A percentile compares a stretch with the other conserved stretches of the same genome.
Conservation (phyloP, 2,329 filamentous ascomycete genomes). For the Cladosporium sphaerospermum region DNA sequence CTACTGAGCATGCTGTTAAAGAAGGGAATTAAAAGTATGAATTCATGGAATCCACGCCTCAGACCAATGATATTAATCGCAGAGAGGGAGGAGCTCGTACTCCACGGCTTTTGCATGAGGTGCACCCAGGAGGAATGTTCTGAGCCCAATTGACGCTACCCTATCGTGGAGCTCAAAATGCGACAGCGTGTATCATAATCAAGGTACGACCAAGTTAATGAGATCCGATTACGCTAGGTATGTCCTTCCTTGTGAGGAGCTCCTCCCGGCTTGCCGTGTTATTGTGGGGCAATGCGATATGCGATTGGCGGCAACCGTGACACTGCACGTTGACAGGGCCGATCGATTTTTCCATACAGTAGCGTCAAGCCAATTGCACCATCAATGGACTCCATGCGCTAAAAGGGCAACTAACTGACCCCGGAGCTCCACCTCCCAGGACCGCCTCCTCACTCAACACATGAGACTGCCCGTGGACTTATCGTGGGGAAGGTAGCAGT, state of each 20-base stretch:
- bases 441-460: neutral
- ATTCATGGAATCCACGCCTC: too few species aligned
- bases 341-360: neutral
- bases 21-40: too few species aligned
- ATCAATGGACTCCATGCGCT: neutral
- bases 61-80: too few species aligned
- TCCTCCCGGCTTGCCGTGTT: neutral
- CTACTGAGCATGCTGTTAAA: too few species aligned
- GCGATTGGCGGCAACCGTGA: neutral
- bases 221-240: too few species aligned
- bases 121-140: neutral
- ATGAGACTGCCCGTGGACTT: neutral
- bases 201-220: too few species aligned
- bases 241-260: neutral
- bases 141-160: too few species aligned
- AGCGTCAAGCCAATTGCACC: neutral
- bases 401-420: neutral
- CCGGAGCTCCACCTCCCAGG: neutral
- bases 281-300: neutral
- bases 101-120: neutral
- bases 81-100: neutral
- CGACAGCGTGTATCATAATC: too few species aligned
- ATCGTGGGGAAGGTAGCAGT: neutral
- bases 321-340: neutral
- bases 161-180: too few species aligned